Evolutionary conservation across 441 rosid species (phyloP).

Genomic region (Adansonia gregorii): DNA sequence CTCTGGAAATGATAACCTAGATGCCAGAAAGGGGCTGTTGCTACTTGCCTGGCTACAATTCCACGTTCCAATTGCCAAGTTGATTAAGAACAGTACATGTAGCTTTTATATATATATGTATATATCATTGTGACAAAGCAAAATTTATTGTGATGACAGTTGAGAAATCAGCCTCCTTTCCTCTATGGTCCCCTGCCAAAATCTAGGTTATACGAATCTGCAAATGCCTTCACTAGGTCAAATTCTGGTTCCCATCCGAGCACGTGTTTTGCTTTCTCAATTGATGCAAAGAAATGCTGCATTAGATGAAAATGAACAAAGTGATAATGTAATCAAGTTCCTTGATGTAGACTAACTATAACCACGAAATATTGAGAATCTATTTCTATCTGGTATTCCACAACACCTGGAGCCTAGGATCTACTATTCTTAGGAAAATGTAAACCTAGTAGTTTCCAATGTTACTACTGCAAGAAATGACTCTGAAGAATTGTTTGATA

Average conservation of each 20-base stretch:
- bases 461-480: neutral
- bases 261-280: slow-evolving; percentile 84
- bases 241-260: slow-evolving; percentile 79
- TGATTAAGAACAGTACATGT: neutral
- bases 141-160: slow-evolving; percentile 41
- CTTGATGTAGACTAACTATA: too few species aligned
- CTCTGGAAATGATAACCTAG: neutral
- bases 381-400: neutral
- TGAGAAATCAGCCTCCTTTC: slow-evolving; percentile 87
- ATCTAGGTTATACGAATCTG: slow-evolving; percentile 90
- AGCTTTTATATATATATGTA: neutral
- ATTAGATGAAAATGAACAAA: slow-evolving; percentile 5
- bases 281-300: slow-evolving; percentile 95
- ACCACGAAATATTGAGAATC: neutral
- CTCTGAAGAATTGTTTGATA: neutral
- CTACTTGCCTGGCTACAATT: neutral
- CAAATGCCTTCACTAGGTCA: slow-evolving; percentile 78
- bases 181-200: slow-evolving; percentile 85
- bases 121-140: slow-evolving; percentile 14
- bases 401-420: too few species aligned
- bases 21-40: neutral
- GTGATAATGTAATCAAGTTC: neutral
- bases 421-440: neutral
- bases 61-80: slow-evolving; percentile 8
- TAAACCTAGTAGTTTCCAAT: neutral